phyloP scores from a whole-genome alignment of 2,329 filamentous ascomycete genomes.

The Dothideomycetes sp. region DNA sequence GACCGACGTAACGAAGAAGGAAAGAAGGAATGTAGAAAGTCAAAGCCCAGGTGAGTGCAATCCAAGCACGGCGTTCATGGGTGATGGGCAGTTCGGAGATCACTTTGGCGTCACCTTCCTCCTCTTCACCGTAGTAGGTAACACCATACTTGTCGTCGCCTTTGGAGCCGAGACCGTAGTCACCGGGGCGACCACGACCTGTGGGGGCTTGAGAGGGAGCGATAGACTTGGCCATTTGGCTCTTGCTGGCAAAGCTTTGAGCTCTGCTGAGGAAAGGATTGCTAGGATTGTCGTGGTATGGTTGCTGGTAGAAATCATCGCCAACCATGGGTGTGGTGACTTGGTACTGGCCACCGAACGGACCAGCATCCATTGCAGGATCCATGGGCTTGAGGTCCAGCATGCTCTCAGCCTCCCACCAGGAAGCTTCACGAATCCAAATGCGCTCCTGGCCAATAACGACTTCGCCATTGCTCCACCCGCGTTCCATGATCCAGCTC shows the following conservation, averaged over 20 bases:
- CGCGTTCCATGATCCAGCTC: constrained; percentile 85
- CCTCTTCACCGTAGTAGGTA: constrained; percentile 62
- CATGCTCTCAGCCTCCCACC: constrained; percentile 98
- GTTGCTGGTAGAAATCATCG: constrained; percentile 58
- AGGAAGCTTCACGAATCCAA: constrained; percentile 88
- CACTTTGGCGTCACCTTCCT: constrained; percentile 67
- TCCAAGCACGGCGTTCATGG: constrained; percentile 63
- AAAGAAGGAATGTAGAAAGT: constrained; percentile 96
- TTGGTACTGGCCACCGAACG: constrained; percentile 66
- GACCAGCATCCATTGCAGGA: constrained; percentile 43
- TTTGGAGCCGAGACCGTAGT: constrained; percentile 82
- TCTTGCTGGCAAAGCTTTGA: constrained; percentile 39
- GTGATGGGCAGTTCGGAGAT: constrained; percentile 62
- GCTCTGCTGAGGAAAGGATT: constrained; percentile 43
- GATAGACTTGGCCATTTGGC: constrained; percentile 32
- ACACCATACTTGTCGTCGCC: constrained; percentile 70
- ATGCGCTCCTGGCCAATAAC: constrained; percentile 83
- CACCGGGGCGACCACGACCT: constrained; percentile 54
- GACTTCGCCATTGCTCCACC: constrained; percentile 97
- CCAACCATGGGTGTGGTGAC: constrained; percentile 44
- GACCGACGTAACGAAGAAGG: constrained; percentile 66
- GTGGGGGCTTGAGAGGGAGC: constrained; percentile 50
- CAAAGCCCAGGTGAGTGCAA: constrained; percentile 69
- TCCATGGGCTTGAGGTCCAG: constrained; percentile 73
- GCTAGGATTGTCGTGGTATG: constrained; percentile 35